Conservation (phyloP, 192 early-diverging fungal species). For the Pecoramyces ruminantium region DNA sequence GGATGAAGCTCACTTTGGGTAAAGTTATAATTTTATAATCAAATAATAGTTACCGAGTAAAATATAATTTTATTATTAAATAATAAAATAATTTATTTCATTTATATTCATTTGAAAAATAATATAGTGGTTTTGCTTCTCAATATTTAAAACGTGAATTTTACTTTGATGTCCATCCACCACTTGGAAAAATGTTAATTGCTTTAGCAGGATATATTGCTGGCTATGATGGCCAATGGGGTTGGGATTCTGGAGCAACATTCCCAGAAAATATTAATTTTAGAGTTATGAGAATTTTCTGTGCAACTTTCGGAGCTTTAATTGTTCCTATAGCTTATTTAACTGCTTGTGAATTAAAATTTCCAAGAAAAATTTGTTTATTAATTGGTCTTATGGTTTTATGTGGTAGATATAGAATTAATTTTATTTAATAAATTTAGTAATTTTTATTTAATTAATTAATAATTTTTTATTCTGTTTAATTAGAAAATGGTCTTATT, state of each 20-base stretch:
- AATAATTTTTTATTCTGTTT: background rate
- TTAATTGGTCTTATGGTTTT: background rate
- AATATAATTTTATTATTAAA: too few species aligned
- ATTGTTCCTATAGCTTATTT: conserved; percentile 82
- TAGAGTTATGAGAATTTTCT: background rate
- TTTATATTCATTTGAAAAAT: background rate
- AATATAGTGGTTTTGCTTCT: background rate
- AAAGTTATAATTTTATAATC: too few species aligned
- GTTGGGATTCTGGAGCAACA: background rate
- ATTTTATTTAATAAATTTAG: background rate
- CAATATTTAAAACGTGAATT: background rate
- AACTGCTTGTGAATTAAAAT: conserved; percentile 57
- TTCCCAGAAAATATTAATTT: background rate
- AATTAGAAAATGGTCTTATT: background rate
- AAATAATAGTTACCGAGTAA: too few species aligned
- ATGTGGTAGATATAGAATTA: background rate
- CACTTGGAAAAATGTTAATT: conserved; percentile 1
- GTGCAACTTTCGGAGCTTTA: conserved; percentile 70
- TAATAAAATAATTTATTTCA: too few species aligned
- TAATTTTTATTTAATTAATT: background rate
- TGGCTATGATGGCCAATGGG: background rate
- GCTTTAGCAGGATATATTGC: background rate
- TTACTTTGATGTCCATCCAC: conserved; percentile 2
- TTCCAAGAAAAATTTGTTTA: conserved; percentile 8
- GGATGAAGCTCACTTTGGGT: background rate